These are phyloP conservation scores for Pinus tabuliformis DNA, from an alignment of 75 land plant species.

Conservation along the genomic window DNA sequence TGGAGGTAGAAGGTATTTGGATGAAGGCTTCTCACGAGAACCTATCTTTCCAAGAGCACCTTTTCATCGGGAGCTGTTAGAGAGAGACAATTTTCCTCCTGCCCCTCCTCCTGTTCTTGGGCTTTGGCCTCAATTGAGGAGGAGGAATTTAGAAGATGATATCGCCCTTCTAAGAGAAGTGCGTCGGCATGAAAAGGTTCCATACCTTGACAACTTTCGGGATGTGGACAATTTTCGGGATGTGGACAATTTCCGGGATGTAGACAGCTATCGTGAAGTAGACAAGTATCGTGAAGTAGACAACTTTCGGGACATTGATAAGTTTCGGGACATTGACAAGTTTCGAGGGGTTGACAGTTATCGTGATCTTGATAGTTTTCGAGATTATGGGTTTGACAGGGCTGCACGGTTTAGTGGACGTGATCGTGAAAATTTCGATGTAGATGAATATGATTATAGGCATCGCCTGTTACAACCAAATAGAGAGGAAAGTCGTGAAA, in stretches of 20 bases:
- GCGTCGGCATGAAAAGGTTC: slow-evolving; percentile 57
- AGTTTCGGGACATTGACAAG: slow-evolving; percentile 45
- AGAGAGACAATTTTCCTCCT: slow-evolving; percentile 48
- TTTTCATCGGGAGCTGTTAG: slow-evolving; percentile 41
- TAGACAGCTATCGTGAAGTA: slow-evolving; percentile 31
- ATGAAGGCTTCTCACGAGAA: slow-evolving; percentile 63
- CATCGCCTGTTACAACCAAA: slow-evolving; percentile 37
- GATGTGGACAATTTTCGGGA: slow-evolving; percentile 39
- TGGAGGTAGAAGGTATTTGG: slow-evolving; percentile 67
- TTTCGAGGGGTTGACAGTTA: slow-evolving; percentile 26
- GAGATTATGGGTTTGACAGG: slow-evolving; percentile 52
- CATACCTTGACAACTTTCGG: slow-evolving; percentile 41
- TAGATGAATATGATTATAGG: slow-evolving; percentile 61
- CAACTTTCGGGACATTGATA: slow-evolving; percentile 24
- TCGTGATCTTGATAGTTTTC: slow-evolving; percentile 29
- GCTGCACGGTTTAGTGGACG: slow-evolving; percentile 48
- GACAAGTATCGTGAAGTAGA: slow-evolving; percentile 25
- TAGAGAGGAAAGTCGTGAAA: slow-evolving; percentile 73
- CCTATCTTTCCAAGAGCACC: slow-evolving; percentile 38
- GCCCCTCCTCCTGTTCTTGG: slow-evolving; percentile 43
- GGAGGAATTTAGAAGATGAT: slow-evolving; percentile 71
- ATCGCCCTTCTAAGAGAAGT: slow-evolving; percentile 49
- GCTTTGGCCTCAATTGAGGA: slow-evolving; percentile 57
- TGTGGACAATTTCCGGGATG: slow-evolving; percentile 30
- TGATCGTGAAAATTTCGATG: slow-evolving; percentile 51